Evolutionary conservation across 2,329 filamentous ascomycete species (phyloP).

Genomic region (Canariomyces notabilis): DNA sequence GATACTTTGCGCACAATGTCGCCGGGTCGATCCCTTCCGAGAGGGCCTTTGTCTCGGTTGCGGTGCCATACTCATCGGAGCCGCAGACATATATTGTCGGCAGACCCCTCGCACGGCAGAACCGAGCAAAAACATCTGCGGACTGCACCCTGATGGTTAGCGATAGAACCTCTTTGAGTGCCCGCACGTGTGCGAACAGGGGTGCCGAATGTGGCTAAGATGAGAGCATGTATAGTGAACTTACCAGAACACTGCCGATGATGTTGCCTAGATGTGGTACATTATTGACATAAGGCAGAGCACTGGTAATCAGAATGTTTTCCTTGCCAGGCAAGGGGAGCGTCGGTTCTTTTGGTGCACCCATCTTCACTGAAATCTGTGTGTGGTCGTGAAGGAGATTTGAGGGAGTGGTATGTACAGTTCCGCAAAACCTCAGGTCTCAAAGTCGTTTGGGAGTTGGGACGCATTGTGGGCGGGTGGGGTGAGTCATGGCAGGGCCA

Average conservation of each 20-base stretch:
- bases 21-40: slow-evolving; percentile 79
- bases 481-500: slow-evolving; percentile 15
- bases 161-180: not conserved
- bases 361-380: slow-evolving; percentile 13
- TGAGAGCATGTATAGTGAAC: not conserved
- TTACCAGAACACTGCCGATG: slow-evolving; percentile 69
- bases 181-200: not conserved
- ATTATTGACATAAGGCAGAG: slow-evolving; percentile 79
- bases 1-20: slow-evolving; percentile 88
- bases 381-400: not conserved
- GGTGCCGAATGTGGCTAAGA: slow-evolving; percentile 1
- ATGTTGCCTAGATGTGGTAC: slow-evolving; percentile 85
- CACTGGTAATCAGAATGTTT: slow-evolving; percentile 87
- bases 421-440: slow-evolving; percentile 6
- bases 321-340: slow-evolving; percentile 68
- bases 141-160: slow-evolving; percentile 37
- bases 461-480: slow-evolving; percentile 14
- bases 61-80: slow-evolving; percentile 90
- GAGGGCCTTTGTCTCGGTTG: slow-evolving; percentile 91
- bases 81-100: slow-evolving; percentile 84
- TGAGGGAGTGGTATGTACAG: not conserved
- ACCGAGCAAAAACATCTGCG: slow-evolving; percentile 80
- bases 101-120: slow-evolving; percentile 72
- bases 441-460: not conserved
- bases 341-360: slow-evolving; percentile 37